phyloP scores from a whole-genome alignment of 2,329 filamentous ascomycete species.

The Boeremia lycopersici region DNA sequence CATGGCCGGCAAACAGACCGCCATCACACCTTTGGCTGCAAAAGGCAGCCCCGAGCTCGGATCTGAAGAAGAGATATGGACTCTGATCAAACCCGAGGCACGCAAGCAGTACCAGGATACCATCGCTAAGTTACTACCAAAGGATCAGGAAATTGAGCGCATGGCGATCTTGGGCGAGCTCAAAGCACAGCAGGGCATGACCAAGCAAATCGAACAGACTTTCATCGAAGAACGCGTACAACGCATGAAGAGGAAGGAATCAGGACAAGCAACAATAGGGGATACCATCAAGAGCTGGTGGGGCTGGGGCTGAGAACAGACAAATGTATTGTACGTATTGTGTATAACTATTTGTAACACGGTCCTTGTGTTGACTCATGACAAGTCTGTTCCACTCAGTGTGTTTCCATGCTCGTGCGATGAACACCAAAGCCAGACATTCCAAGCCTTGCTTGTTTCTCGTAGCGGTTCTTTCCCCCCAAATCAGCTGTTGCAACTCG shows the following conservation, averaged over 20 bases:
- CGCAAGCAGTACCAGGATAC: constrained; percentile 42
- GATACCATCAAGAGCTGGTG: constrained; percentile 47
- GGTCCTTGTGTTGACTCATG: neutral
- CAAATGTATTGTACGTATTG: constrained; percentile 12
- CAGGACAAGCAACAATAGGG: constrained; percentile 45
- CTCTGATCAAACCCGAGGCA: constrained; percentile 37
- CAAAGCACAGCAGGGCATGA: constrained; percentile 36
- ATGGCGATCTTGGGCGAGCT: constrained; percentile 44
- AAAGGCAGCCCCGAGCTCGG: constrained; percentile 15
- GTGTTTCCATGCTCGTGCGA: neutral
- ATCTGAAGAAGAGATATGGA: constrained; percentile 37
- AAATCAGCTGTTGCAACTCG: neutral
- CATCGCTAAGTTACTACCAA: constrained; percentile 34
- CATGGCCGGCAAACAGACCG: constrained; percentile 25
- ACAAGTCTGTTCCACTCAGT: neutral
- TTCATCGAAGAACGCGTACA: constrained; percentile 44
- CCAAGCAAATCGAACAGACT: constrained; percentile 40
- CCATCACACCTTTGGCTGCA: constrained; percentile 11
- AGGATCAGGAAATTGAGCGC: constrained; percentile 43
- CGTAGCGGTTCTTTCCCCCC: neutral
- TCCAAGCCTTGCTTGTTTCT: neutral
- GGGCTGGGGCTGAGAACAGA: constrained; percentile 41
- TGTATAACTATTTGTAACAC: constrained; percentile 10
- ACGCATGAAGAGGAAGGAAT: constrained; percentile 43
- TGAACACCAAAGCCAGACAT: neutral